Conservation (phyloP, 75 land plant species). For the Cupressus sempervirens region DNA sequence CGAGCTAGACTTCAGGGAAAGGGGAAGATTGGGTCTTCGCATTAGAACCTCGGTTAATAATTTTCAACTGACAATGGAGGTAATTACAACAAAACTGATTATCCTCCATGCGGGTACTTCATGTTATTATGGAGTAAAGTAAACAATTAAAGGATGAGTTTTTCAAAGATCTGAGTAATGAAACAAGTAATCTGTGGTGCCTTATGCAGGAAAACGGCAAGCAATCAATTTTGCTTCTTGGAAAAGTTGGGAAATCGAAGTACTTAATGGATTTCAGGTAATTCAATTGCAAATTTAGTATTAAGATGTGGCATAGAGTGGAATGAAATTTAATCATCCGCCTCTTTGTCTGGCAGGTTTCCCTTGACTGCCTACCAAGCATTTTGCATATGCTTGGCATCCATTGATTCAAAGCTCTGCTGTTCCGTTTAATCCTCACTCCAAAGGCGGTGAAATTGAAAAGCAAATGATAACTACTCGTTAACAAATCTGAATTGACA, state of each 20-base stretch:
- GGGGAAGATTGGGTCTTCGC: slow-evolving; percentile 39
- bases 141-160: neutral
- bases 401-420: slow-evolving; percentile 85
- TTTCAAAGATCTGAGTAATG: neutral
- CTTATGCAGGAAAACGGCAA: slow-evolving; percentile 61
- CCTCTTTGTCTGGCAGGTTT: slow-evolving; percentile 38
- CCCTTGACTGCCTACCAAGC: slow-evolving; percentile 90
- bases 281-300: neutral
- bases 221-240: slow-evolving; percentile 67
- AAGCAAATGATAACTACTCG: neutral
- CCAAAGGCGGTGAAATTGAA: neutral
- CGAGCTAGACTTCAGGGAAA: slow-evolving; percentile 74
- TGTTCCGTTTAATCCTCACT: slow-evolving; percentile 39
- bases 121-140: neutral
- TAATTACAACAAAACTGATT: slow-evolving; percentile 11
- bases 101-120: neutral
- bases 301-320: neutral
- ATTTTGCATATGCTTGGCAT: slow-evolving; percentile 76
- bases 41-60: slow-evolving; percentile 76
- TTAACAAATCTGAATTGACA: neutral
- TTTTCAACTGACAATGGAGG: slow-evolving; percentile 79
- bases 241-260: slow-evolving; percentile 64
- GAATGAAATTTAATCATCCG: neutral
- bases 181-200: neutral
- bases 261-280: slow-evolving; percentile 86